Percentiles rank a stretch among this genome's conserved stretches.
Evolutionary conservation across 495 filamentous ascomycete genomes (phyloP).

Genomic region (Neurospora tetraspora): DNA sequence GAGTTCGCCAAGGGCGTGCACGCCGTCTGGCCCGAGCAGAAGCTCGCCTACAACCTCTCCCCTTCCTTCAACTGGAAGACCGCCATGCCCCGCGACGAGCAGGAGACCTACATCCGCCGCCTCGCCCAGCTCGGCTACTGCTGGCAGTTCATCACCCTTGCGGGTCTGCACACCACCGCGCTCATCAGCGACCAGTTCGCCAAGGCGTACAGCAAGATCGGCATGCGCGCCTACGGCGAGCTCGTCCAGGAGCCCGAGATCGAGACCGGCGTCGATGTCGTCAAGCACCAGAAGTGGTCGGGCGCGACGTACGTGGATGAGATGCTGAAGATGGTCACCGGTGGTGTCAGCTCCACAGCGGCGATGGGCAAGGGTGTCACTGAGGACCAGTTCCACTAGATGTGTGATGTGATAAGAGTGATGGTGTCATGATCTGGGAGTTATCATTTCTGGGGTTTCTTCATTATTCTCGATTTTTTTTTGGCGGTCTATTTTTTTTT

Average conservation of each 20-base stretch:
- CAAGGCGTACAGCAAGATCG: slow-evolving; percentile 64
- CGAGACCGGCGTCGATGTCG: slow-evolving; percentile 78
- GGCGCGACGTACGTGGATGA: slow-evolving; percentile 92
- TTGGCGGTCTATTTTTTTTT: neutral
- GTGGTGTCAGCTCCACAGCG: slow-evolving; percentile 79
- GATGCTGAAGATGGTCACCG: slow-evolving; percentile 92
- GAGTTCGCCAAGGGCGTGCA: slow-evolving; percentile 94
- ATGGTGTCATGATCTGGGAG: neutral
- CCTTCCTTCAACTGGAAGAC: slow-evolving; percentile 99
- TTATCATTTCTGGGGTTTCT: neutral
- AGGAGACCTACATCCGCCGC: slow-evolving; percentile 93
- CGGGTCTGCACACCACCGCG: slow-evolving; percentile 92
- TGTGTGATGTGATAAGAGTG: neutral
- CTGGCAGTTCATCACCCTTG: slow-evolving; percentile 99
- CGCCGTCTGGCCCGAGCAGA: slow-evolving; percentile 90
- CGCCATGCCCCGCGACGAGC: slow-evolving; percentile 85
- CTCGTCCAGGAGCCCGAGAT: slow-evolving; percentile 97
- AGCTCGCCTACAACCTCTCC: slow-evolving; percentile 94
- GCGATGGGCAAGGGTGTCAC: slow-evolving; percentile 98
- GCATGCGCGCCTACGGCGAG: slow-evolving; percentile 96
- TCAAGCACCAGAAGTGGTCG: slow-evolving; percentile 98
- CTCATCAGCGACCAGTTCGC: slow-evolving; percentile 84
- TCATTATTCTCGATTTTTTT: neutral
- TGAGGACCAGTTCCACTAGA: slow-evolving; percentile 79
- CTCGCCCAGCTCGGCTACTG: slow-evolving; percentile 84